phyloP scores from a whole-genome alignment of 176 grass and related monocot species.

The Lolium perenne region DNA sequence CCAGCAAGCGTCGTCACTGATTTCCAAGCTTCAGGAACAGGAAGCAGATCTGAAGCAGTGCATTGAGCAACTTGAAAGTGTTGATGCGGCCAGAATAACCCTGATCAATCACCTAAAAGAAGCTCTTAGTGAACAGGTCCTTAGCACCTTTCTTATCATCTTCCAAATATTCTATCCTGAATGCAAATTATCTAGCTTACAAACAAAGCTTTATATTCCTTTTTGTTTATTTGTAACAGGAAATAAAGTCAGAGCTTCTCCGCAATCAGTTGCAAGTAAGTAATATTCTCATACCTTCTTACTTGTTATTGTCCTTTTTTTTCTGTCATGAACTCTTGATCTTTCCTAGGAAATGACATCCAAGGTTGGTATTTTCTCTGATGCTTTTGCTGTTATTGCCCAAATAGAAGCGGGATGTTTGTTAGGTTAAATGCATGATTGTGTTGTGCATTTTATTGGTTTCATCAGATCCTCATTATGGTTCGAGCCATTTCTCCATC shows the following conservation, averaged over 20 bases:
- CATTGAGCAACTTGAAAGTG: conserved; percentile 69
- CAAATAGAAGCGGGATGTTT: conserved; percentile 13
- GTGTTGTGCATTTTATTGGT: conserved; percentile 34
- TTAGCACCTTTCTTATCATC: conserved; percentile 34
- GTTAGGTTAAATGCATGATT: conserved; percentile 10
- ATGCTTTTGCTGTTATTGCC: conserved; percentile 18
- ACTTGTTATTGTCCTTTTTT: conserved; percentile 13
- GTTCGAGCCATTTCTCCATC: conserved; percentile 20
- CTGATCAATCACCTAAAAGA: conserved; percentile 78
- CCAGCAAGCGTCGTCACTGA: conserved; percentile 63
- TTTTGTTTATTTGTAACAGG: conserved; percentile 57
- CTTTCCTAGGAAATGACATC: background rate
- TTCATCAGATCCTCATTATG: conserved; percentile 20
- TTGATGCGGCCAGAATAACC: conserved; percentile 48
- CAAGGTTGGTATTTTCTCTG: background rate
- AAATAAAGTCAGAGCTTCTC: conserved; percentile 62
- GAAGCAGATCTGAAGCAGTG: conserved; percentile 66
- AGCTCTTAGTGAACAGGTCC: conserved; percentile 82
- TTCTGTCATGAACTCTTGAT: conserved; percentile 13
- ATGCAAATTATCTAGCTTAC: conserved; percentile 18
- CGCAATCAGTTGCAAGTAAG: conserved; percentile 79
- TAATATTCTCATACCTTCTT: conserved; percentile 11
- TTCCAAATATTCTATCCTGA: conserved; percentile 24
- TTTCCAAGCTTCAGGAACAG: conserved; percentile 70
- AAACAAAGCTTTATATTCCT: conserved; percentile 32